Base-by-base conservation (phyloP, 345 rosid genomes). In the Kernera saxatilis region DNA sequence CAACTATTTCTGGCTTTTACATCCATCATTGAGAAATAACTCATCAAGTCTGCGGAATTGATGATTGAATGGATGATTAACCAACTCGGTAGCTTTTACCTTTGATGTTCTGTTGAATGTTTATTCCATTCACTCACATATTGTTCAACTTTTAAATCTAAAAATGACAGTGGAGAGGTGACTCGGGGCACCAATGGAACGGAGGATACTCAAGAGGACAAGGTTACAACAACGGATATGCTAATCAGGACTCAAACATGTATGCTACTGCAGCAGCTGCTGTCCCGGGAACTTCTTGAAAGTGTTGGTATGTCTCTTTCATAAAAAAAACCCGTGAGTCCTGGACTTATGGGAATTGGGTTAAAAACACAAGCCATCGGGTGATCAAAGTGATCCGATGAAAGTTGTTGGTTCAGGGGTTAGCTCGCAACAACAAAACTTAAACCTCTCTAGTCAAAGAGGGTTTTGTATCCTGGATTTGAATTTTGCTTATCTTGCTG, bases 121-220 rank as follows among this genome's bases (percentile, higher is more conserved):
- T 33, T 10, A 17, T n/a, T 40, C 3, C 8, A 23, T 22, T 29
- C 18, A 45, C 57, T 67, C 11, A 55, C 11, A 55, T 12, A 8
- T 23, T 30, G 33, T 39, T 52, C 3, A 17, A 39, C 52, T 14
- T 72, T 0, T 33, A 17, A 23, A 35, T 57, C 1, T 62, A 2
- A 32, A 64, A 65, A 66, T 65, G 70, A 33, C 91, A 92, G 98
- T 84, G 96, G 95, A 81, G 96, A 82, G 76, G 79, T 29, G 91
- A 90, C 69, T 70, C 75, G 23, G 55, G 80, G 35, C 79, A 71
- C 71, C 96, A 88, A 40, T 87, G 97, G 97, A 86, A 86, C 14
- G 96, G 96, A 44, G 84, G 78, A 63, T 82, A 90, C 73, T 73
- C 83, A 23, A 85, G 93, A 64, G 93, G 88, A 60, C 89, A 86